Percentiles rank a stretch among this genome's conserved stretches.
Evolutionary conservation across 257 asterid species (phyloP).

Genomic region (Penstemon davidsonii): DNA sequence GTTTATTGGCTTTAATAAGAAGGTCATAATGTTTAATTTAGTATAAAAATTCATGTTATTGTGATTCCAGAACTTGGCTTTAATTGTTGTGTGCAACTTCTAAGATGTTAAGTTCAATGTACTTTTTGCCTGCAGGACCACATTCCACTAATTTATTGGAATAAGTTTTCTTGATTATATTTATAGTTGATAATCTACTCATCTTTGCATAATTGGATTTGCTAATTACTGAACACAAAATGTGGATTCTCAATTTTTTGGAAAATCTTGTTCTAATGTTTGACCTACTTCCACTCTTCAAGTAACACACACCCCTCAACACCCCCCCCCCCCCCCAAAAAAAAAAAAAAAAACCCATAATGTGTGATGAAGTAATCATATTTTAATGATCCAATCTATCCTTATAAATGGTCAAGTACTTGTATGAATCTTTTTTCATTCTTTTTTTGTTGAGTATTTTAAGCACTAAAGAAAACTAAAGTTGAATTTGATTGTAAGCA

Average conservation of each 20-base stretch:
- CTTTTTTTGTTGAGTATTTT: no score
- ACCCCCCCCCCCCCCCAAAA: no score
- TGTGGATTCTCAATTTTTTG: background rate
- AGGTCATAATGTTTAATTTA: constrained; percentile 21
- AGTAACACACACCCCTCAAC: no score
- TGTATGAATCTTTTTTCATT: no score
- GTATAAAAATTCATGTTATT: background rate
- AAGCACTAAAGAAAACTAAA: no score
- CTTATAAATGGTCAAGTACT: no score
- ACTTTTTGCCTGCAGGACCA: constrained; percentile 26
- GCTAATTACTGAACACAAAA: background rate
- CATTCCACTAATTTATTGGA: constrained; percentile 20
- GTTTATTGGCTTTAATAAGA: constrained; percentile 29
- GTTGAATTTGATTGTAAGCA: no score
- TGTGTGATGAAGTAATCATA: no score
- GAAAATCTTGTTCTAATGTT: constrained; percentile 8
- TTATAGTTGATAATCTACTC: constrained; percentile 36
- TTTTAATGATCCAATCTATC: no score
- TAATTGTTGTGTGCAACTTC: background rate
- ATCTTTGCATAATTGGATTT: constrained; percentile 27
- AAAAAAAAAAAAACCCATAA: no score
- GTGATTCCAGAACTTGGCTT: no score
- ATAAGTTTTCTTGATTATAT: constrained; percentile 11
- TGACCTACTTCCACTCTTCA: constrained; percentile 1
- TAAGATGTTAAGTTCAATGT: constrained; percentile 13